These are phyloP conservation scores for Nicotiana knightiana DNA, from an alignment of 257 asterid genomes.

Conservation along the genomic window DNA sequence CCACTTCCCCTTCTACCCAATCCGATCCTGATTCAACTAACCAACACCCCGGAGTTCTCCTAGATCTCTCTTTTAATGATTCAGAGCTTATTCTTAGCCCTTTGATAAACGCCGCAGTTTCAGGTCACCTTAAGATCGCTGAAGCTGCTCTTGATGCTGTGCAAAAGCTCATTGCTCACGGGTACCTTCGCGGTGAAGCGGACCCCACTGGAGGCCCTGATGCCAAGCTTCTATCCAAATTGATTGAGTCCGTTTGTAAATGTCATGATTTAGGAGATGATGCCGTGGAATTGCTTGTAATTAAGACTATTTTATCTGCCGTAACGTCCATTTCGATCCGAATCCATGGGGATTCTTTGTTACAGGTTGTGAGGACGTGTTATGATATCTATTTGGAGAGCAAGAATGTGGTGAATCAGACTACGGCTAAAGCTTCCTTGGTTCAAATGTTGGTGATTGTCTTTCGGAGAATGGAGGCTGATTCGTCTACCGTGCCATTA, in stretches of 20 bases:
- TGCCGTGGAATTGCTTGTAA: slow-evolving; percentile 63
- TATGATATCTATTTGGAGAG: slow-evolving; percentile 80
- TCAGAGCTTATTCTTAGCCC: slow-evolving; percentile 78
- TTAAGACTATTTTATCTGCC: slow-evolving; percentile 75
- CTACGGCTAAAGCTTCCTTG: slow-evolving; percentile 93
- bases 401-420: slow-evolving; percentile 89
- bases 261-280: slow-evolving; percentile 91
- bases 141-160: slow-evolving; percentile 94
- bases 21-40: slow-evolving; percentile 40
- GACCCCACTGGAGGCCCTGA: slow-evolving; percentile 78
- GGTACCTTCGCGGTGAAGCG: slow-evolving; percentile 81
- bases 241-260: slow-evolving; percentile 77
- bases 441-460: slow-evolving; percentile 96
- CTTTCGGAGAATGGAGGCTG: slow-evolving; percentile 98
- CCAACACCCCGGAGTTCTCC: slow-evolving; percentile 60
- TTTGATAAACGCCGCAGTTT: slow-evolving; percentile 55
- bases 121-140: slow-evolving; percentile 61
- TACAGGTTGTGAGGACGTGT: slow-evolving; percentile 87
- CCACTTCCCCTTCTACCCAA: slow-evolving; percentile 44
- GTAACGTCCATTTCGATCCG: slow-evolving; percentile 78
- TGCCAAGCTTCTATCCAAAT: slow-evolving; percentile 52
- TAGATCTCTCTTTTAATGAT: slow-evolving; percentile 61
- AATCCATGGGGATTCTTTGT: slow-evolving; percentile 83
- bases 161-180: slow-evolving; percentile 84
- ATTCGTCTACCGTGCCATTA: slow-evolving; percentile 81